phyloP scores from a whole-genome alignment of 2,329 filamentous ascomycete genomes.

The Pyrenochaeta sp. region DNA sequence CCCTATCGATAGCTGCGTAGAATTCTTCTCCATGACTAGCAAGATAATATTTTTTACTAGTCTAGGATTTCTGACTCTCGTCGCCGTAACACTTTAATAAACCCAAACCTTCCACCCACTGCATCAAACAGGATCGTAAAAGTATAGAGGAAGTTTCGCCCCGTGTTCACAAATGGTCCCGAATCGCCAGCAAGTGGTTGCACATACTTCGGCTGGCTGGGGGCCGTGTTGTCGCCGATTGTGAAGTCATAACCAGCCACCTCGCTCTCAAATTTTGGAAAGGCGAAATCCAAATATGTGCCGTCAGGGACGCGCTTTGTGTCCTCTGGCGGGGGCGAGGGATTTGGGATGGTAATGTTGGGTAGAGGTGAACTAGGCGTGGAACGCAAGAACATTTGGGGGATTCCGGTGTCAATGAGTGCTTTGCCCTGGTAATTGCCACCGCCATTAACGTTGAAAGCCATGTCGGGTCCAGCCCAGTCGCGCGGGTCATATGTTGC shows the following conservation, averaged over 20 bases:
- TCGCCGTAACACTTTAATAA: constrained; percentile 19
- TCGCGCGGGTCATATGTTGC: constrained; percentile 9
- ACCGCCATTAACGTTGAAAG: neutral
- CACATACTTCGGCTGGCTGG: constrained; percentile 11
- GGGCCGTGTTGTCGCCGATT: constrained; percentile 10
- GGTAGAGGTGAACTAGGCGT: constrained; percentile 1
- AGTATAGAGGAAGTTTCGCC: constrained; percentile 13
- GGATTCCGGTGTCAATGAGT: constrained; percentile 13
- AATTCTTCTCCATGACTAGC: neutral
- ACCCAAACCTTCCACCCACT: constrained; percentile 10
- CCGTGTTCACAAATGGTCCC: constrained; percentile 12
- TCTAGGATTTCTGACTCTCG: neutral
- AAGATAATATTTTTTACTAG: neutral
- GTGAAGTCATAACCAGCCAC: constrained; percentile 14
- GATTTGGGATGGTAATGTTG: constrained; percentile 1
- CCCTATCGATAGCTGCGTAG: no score
- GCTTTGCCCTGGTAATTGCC: constrained; percentile 1
- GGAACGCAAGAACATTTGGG: constrained; percentile 13
- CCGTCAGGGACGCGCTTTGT: constrained; percentile 5
- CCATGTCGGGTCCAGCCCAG: constrained; percentile 7
- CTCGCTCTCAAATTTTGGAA: constrained; percentile 2
- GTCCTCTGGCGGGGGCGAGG: neutral
- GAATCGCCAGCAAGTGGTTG: neutral
- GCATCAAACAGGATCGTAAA: constrained; percentile 19
- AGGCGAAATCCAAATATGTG: constrained; percentile 12